These are phyloP conservation scores for Fusarium annulatum DNA, from an alignment of 2,329 filamentous ascomycete species.

Conservation along the genomic window DNA sequence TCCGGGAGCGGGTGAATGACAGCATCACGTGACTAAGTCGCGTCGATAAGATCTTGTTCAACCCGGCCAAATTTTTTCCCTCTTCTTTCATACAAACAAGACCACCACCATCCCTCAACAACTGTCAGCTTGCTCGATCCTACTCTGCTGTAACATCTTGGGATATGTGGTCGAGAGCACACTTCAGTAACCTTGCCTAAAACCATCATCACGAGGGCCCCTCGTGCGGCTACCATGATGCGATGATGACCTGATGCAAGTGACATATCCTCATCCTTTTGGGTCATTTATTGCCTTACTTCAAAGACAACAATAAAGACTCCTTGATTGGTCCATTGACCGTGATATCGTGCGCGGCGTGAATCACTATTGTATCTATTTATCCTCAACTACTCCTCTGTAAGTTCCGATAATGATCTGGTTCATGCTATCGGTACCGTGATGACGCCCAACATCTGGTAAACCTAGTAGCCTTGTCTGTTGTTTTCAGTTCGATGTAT, in stretches of 20 bases:
- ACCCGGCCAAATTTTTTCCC: conserved; percentile 37
- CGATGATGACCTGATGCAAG: conserved; percentile 76
- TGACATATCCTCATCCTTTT: conserved; percentile 56
- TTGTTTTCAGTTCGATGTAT: conserved; percentile 39
- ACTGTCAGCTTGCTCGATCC: conserved; percentile 52
- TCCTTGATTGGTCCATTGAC: neutral
- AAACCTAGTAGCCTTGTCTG: conserved; percentile 52
- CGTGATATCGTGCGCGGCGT: neutral
- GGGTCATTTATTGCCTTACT: conserved; percentile 5
- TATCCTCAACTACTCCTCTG: neutral
- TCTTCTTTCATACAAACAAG: conserved; percentile 52
- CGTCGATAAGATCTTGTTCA: conserved; percentile 29
- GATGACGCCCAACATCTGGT: conserved; percentile 57
- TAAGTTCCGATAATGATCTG: conserved; percentile 30
- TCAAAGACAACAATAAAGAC: conserved; percentile 1
- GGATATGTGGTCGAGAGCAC: conserved; percentile 69
- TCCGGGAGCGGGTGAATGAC: too few species aligned
- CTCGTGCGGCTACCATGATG: conserved; percentile 72
- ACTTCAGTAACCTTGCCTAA: conserved; percentile 68
- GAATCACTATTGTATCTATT: neutral
- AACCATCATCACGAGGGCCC: conserved; percentile 77
- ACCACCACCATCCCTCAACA: conserved; percentile 57
- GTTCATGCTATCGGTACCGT: conserved; percentile 3
- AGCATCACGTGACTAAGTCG: conserved; percentile 41
- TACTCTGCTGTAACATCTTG: conserved; percentile 60